Evolutionary conservation across 2,329 filamentous ascomycete species (phyloP).

Genomic region (Penicillium sp.): DNA sequence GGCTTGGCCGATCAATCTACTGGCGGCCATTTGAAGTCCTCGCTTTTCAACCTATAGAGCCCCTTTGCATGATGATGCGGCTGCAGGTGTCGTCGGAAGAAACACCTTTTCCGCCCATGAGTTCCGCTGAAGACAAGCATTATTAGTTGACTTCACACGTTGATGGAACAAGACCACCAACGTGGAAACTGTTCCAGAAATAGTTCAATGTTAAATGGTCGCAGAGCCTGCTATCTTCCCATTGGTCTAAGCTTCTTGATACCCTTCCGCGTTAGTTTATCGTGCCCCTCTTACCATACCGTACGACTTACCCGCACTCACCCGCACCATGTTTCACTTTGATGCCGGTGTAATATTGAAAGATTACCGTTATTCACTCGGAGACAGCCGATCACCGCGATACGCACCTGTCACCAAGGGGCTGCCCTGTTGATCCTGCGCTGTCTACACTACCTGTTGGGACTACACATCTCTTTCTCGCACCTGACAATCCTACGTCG

Average conservation of each 20-base stretch:
- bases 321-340: neutral
- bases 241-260: neutral
- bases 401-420: neutral
- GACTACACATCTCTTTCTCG: neutral
- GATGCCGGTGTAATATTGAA: neutral
- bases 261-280: slow-evolving; percentile 6
- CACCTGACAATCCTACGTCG: neutral
- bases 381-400: slow-evolving; percentile 26
- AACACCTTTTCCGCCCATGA: too few relatives aligned
- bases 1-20: too few relatives aligned
- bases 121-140: too few relatives aligned
- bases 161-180: too few relatives aligned
- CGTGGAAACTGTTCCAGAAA: too few relatives aligned
- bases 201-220: too few relatives aligned
- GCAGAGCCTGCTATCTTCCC: neutral
- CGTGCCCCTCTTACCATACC: slow-evolving; percentile 10
- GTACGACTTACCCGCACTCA: slow-evolving; percentile 1
- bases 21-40: too few relatives aligned
- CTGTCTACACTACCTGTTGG: neutral
- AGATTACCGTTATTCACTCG: slow-evolving; percentile 13
- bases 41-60: too few relatives aligned
- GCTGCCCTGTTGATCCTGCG: neutral
- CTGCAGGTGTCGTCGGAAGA: too few relatives aligned
- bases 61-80: too few relatives aligned
- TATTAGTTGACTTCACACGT: too few relatives aligned